Evolutionary conservation across 805 yeast genomes (phyloP), one percentile per base, ranked within the genome.

Genomic region (Cyberlindnera mrakii): DNA sequence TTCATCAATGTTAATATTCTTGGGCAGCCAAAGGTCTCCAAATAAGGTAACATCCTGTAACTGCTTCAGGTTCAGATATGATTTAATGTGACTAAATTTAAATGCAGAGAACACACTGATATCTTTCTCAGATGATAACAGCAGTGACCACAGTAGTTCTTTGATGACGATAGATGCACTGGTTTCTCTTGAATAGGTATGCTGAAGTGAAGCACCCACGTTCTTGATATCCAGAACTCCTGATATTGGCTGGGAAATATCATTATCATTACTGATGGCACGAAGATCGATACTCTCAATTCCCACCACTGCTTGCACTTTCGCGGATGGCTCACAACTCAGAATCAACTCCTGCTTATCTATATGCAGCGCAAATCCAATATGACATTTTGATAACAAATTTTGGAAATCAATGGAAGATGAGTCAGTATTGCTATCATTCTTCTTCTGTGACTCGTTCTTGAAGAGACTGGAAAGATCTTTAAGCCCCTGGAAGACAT

Each of bases 261-360:
- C 64, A n/a, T 59, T 54, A 8, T 67, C 68, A 36, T 76, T 74
- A 1, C 86, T 68, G 34, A 75, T 74, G 8, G 83, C 49, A 39
- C 77, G 76, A 30, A 87, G 51, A 18, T 71, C 75, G n/a, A 87
- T 74, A 0, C 83, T 81, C 17, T 80, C 83, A 18, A 82, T 73
- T 7, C 88, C 84, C 14, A 88, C 81, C 30, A 84, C 77, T 0
- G 97, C 95, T 32, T 88, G 89, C 2, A 93, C 93, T 57, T 86
- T 88, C 0, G 98, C 98, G 15, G 82, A 82, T 1, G 99, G 99
- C 47, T 86, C 91, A 71, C 99, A 93, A 51, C 95, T 85, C 41
- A 93, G 67, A 3, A 84, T 75, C 18, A 93, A 59, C 35, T 75
- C 76, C 58, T 93, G 99, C 30, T 80, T 75, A 17, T 79, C 89